These are phyloP conservation scores for Lipomyces yamanashiensis DNA, from an alignment of 805 yeast genomes.

Conservation along the genomic window DNA sequence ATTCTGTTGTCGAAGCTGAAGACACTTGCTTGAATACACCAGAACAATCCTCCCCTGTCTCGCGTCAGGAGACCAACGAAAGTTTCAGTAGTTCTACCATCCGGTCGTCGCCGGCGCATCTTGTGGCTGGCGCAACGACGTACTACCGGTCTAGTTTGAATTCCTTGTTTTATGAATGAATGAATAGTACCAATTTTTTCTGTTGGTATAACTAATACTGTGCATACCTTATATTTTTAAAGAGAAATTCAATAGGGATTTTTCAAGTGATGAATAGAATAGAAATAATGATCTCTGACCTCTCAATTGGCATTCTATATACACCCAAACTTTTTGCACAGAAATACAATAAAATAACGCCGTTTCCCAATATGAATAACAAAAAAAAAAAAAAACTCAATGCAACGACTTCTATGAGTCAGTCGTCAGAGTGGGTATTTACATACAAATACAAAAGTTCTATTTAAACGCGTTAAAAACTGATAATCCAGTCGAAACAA, in stretches of 20 bases:
- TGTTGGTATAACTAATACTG: too few species aligned
- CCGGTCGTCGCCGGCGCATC: background rate
- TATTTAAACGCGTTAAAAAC: conserved; percentile 19
- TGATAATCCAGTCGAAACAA: conserved; percentile 57
- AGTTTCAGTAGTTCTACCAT: background rate
- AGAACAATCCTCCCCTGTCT: background rate
- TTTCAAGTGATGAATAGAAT: background rate
- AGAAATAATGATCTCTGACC: background rate
- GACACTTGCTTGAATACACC: background rate
- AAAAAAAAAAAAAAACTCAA: background rate
- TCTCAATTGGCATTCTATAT: background rate
- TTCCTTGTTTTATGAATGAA: conserved; percentile 5
- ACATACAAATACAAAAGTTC: background rate
- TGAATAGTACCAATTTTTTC: background rate
- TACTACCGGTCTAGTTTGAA: background rate
- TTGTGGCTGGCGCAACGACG: conserved; percentile 2
- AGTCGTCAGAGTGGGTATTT: too few species aligned
- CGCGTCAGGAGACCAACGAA: too few species aligned
- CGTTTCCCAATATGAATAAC: background rate
- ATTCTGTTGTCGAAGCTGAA: background rate
- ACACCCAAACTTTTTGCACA: background rate
- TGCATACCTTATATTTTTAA: background rate
- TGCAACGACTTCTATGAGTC: too few species aligned
- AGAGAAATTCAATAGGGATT: background rate
- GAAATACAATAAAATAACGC: background rate